Base-by-base conservation (phyloP, 2,329 filamentous ascomycete species). In the Ophiocordyceps camponoti-rufipedis region DNA sequence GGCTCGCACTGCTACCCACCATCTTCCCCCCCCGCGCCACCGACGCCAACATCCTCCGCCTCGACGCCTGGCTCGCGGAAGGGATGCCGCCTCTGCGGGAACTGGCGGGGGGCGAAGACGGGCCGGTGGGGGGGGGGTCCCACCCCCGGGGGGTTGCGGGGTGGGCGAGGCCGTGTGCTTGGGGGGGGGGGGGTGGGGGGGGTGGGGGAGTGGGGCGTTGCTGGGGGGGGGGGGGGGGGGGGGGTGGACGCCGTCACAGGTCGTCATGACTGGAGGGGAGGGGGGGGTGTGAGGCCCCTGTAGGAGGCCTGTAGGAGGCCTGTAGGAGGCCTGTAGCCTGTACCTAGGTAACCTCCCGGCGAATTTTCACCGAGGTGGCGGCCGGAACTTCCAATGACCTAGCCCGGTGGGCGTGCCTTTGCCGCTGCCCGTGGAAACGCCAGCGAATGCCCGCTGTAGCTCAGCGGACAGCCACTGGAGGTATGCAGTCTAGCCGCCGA, bases 81-180 rank as follows among this genome's bases (percentile, higher is more conserved):
- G 78, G 74, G 0, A 54, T 84, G 8, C 47, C 55, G 28, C 53
- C 61, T 0, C 56, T 82, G 12, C 58, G 48, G 43, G 43, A 47
- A 14, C 50, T 61, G 8, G 52, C 55, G 3, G 49, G 49, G 0
- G 60, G 68, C 18, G 55, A 57, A 1, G 82, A 86, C 54, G 80
- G 81, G 0, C 70, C 81, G 9, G 62, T 93, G 32, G 84, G 85
- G 7, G 87, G 82, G 78, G 73, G 74, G 1, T 79, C 80, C 1
- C 78, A 79, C 46, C 70, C 78, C 1, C 74, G 78, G 29, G 74
- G 80, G 1, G 89, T 87, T 57, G 69, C 71, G 2, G 62, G 82
- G 40, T 74, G 72, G 42, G 63, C 66, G 5, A 62, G 67, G 13
- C 54, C 74, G n/a, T n/a, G 42, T 72, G 14, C 53, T 63, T 3